Evolutionary conservation across 108 stramenopile species (phyloP).

Genomic region (Discostella pseudostelligera): DNA sequence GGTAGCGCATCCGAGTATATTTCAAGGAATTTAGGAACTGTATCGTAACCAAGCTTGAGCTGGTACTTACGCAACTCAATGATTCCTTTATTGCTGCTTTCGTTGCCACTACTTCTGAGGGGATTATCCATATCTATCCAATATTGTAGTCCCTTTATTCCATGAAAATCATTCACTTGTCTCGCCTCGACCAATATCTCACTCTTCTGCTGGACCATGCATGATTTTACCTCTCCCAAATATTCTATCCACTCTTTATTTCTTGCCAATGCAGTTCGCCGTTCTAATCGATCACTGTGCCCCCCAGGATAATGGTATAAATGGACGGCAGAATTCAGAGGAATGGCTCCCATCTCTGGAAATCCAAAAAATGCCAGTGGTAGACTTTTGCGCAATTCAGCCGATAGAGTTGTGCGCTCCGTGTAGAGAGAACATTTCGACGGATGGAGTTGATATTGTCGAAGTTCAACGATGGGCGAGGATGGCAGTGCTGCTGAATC

Average conservation of each 20-base stretch:
- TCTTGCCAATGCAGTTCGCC: conserved; percentile 24
- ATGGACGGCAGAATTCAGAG: conserved; percentile 56
- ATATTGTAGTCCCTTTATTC: conserved; percentile 32
- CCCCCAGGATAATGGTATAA: conserved; percentile 66
- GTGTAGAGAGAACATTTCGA: conserved; percentile 24
- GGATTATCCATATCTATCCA: conserved; percentile 11
- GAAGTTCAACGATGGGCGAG: conserved; percentile 55
- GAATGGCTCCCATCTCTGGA: conserved; percentile 59
- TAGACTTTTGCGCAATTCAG: conserved; percentile 29
- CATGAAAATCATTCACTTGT: conserved; percentile 38
- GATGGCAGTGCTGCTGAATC: neutral
- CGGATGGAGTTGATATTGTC: conserved; percentile 55
- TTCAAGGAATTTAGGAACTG: conserved; percentile 62
- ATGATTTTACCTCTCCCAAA: conserved; percentile 28
- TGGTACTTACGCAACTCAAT: conserved; percentile 70
- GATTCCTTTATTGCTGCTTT: conserved; percentile 23
- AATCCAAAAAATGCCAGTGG: conserved; percentile 55
- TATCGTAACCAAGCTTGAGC: conserved; percentile 69
- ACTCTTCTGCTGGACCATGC: conserved; percentile 41
- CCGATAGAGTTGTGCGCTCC: conserved; percentile 29
- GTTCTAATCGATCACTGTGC: conserved; percentile 42
- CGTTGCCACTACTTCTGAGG: neutral
- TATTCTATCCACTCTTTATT: conserved; percentile 46
- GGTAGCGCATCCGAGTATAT: conserved; percentile 62
- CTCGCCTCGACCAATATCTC: conserved; percentile 62